Percentiles rank a stretch among this genome's conserved stretches.
Evolutionary conservation across 2,329 filamentous ascomycete species (phyloP).

Genomic region (Fusarium camptoceras): DNA sequence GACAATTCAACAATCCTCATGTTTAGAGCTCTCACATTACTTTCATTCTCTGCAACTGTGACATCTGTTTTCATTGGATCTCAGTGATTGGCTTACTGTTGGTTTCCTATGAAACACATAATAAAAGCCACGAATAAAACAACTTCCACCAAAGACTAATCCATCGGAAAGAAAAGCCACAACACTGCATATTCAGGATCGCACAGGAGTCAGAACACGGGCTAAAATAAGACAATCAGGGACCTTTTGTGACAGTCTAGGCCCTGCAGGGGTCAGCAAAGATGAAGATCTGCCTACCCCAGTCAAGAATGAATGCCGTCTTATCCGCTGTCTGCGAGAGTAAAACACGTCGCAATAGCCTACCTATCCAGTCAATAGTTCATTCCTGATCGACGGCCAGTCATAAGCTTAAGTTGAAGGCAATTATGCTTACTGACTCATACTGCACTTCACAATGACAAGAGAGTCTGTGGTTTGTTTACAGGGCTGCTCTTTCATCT

Average conservation of each 20-base stretch:
- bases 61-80: neutral
- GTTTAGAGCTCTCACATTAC: constrained; percentile 17
- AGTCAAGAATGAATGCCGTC: constrained; percentile 21
- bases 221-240: constrained; percentile 16
- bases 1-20: constrained; percentile 22
- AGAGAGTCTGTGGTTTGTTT: neutral
- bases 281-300: constrained; percentile 28
- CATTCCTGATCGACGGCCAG: constrained; percentile 20
- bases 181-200: neutral
- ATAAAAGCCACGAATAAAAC: neutral
- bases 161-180: constrained; percentile 16
- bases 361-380: neutral
- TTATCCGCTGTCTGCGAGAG: constrained; percentile 19
- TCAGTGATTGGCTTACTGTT: neutral
- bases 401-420: constrained; percentile 25
- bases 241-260: constrained; percentile 30
- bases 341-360: constrained; percentile 12
- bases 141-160: neutral
- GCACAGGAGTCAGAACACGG: constrained; percentile 18
- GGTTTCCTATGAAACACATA: constrained; percentile 9
- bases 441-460: neutral
- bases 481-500: constrained; percentile 3
- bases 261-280: constrained; percentile 13
- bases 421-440: neutral
- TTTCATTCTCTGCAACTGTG: neutral